Base-by-base conservation (phyloP, 108 stramenopile species). In the Cyclotella distinguenda region DNA sequence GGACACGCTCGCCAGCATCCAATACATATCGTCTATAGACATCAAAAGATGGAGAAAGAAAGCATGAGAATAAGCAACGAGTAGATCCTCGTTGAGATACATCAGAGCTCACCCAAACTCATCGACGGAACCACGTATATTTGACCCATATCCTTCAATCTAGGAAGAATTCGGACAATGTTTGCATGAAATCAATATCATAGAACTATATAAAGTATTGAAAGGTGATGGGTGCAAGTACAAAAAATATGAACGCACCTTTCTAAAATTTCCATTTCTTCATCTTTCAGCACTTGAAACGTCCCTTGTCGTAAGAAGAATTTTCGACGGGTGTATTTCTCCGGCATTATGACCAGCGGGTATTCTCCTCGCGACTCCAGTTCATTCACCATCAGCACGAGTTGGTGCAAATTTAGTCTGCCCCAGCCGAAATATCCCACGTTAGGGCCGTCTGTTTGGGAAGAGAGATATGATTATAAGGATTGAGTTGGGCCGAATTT, bases 101-200 rank as follows among this genome's bases (percentile, higher is more conserved):
- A 6, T 10, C 1, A 30, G 22, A 16, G 5, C 21, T 42, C 28
- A 19, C 42, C 58, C 21, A 70, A 35, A 33, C 70, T 70, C 75
- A 71, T 77, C 12, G 80, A 57, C n/a, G 84, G 86, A 0, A 94
- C 93, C 11, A 83, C 68, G 21, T 82, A 74, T 38, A 78, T 60
- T 28, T 76, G 69, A 33, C 44, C 78, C 19, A 58, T 74, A 25
- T 74, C 77, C 31, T 70, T 59, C 18, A 84, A 56, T 16, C 63
- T 48, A n/a, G n/a, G n/a, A n/a, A n/a, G n/a, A n/a, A n/a, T n/a
- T n/a, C n/a, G n/a, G n/a, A n/a, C n/a, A n/a, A n/a, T n/a, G n/a
- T n/a, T n/a, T n/a, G n/a, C n/a, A n/a, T n/a, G n/a, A n/a, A n/a
- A n/a, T n/a, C 28, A 21, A 52, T 6, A 58, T n/a, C 28, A 33